Evolutionary conservation across 169 alveolate species (phyloP).

Genomic region (Prorocentrum cordatum): DNA sequence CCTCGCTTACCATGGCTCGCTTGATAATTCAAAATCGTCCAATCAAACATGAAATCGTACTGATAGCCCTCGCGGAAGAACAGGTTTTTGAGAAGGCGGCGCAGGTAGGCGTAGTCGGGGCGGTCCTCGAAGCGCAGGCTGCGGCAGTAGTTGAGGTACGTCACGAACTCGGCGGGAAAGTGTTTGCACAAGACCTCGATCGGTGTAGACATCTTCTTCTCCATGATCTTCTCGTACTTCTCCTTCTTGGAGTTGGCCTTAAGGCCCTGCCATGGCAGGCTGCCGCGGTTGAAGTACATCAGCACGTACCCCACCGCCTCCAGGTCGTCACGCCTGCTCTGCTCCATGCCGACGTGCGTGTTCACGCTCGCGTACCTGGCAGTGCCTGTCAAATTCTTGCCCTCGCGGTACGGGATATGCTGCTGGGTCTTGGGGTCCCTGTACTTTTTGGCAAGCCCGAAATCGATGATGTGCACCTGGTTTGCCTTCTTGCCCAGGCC

Average conservation of each 20-base stretch:
- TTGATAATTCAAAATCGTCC: conserved; percentile 81
- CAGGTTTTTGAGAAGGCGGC: conserved; percentile 2
- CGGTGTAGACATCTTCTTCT: conserved; percentile 94
- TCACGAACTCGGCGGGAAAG: conserved; percentile 80
- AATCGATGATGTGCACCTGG: conserved; percentile 68
- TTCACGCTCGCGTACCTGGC: conserved; percentile 95
- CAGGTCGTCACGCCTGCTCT: conserved; percentile 96
- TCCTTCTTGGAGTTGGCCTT: conserved; percentile 68
- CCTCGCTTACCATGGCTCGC: no score
- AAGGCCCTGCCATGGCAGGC: conserved; percentile 95
- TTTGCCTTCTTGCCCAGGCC: conserved; percentile 78
- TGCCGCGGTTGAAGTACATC: conserved; percentile 94
- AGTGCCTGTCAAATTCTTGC: conserved; percentile 94
- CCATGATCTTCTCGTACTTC: conserved; percentile 97
- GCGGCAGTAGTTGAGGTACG: conserved; percentile 88
- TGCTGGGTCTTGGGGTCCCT: conserved; percentile 92
- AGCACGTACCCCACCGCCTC: conserved; percentile 97
- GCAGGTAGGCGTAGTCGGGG: conserved; percentile 84
- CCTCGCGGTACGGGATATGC: conserved; percentile 96
- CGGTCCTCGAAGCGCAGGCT: conserved; percentile 92
- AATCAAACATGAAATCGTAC: conserved; percentile 92
- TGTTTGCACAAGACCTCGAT: conserved; percentile 91
- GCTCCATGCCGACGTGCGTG: conserved; percentile 98
- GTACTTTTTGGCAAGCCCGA: conserved; percentile 78
- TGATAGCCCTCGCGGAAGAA: conserved; percentile 83